These are phyloP conservation scores for Pyrenochaeta sp. DNA, from an alignment of 2,329 filamentous ascomycete genomes.

Conservation along the genomic window DNA sequence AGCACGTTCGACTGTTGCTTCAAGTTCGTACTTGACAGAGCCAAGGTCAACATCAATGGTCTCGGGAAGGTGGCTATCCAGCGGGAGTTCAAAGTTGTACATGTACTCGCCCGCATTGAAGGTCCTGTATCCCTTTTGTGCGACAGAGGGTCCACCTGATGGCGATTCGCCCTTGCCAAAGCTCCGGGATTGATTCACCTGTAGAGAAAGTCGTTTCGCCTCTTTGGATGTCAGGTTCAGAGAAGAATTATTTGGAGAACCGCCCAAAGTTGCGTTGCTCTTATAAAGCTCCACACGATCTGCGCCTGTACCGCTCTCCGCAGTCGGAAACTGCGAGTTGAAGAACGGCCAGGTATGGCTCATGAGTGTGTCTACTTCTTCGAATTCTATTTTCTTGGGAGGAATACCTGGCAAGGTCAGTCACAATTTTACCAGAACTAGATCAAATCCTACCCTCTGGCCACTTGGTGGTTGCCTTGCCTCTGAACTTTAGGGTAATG, in stretches of 20 bases:
- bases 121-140: constrained; percentile 83
- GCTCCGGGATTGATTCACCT: constrained; percentile 83
- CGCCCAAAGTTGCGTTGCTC: constrained; percentile 50
- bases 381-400: constrained; percentile 81
- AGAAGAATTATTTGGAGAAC: constrained; percentile 56
- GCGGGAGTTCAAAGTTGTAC: constrained; percentile 82
- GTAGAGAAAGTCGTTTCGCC: constrained; percentile 75
- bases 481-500: constrained; percentile 84
- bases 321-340: constrained; percentile 73
- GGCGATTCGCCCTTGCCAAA: constrained; percentile 81
- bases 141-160: constrained; percentile 62
- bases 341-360: constrained; percentile 93
- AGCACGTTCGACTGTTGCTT: constrained; percentile 83
- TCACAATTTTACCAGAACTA: constrained; percentile 4
- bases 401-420: constrained; percentile 74
- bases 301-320: constrained; percentile 68
- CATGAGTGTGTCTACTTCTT: constrained; percentile 84
- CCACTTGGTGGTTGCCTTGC: constrained; percentile 91
- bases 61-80: constrained; percentile 81
- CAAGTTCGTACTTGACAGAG: constrained; percentile 86
- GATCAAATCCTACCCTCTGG: constrained; percentile 72
- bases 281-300: constrained; percentile 68
- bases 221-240: constrained; percentile 60
- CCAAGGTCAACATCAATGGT: constrained; percentile 88
- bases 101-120: constrained; percentile 80